A percentile compares a stretch with the other conserved stretches of the same genome.
phyloP scores from a whole-genome alignment of 345 rosid species.

The Heritiera littoralis region DNA sequence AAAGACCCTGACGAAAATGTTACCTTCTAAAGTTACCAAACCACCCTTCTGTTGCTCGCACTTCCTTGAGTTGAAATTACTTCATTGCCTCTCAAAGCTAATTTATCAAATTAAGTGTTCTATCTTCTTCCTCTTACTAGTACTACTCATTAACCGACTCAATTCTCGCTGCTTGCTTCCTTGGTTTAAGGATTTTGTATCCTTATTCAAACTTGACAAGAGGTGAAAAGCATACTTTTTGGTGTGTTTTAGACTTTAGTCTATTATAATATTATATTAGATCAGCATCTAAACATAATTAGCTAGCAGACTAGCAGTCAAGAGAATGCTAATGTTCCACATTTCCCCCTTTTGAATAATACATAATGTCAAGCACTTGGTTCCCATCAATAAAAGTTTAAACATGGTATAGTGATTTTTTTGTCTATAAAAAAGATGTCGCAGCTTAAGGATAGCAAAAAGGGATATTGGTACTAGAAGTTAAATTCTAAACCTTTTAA shows the following conservation, averaged over 20 bases:
- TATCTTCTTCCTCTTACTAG: background rate
- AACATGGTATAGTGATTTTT: too few species aligned
- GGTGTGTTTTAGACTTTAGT: background rate
- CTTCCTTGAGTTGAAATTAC: constrained; percentile 18
- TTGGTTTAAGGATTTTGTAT: constrained; percentile 17
- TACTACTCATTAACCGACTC: background rate
- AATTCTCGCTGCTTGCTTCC: constrained; percentile 7
- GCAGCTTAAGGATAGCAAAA: too few species aligned
- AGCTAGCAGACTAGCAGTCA: background rate
- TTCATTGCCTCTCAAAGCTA: constrained; percentile 2
- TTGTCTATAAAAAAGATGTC: too few species aligned
- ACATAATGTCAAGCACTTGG: background rate
- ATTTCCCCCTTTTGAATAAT: background rate
- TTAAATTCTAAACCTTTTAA: too few species aligned
- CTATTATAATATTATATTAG: background rate
- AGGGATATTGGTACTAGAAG: too few species aligned
- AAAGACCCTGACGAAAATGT: constrained; percentile 39
- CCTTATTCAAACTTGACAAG: constrained; percentile 3
- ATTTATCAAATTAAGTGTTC: background rate
- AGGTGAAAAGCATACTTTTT: constrained; percentile 8
- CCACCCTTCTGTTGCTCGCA: constrained; percentile 31
- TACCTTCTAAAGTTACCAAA: constrained; percentile 35
- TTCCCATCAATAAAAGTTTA: background rate
- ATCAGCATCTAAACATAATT: constrained; percentile 2
- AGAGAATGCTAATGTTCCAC: background rate